Evolutionary conservation across 768 basidiomycete genomes (phyloP).

Genomic region (Rhodotorula graminis): DNA sequence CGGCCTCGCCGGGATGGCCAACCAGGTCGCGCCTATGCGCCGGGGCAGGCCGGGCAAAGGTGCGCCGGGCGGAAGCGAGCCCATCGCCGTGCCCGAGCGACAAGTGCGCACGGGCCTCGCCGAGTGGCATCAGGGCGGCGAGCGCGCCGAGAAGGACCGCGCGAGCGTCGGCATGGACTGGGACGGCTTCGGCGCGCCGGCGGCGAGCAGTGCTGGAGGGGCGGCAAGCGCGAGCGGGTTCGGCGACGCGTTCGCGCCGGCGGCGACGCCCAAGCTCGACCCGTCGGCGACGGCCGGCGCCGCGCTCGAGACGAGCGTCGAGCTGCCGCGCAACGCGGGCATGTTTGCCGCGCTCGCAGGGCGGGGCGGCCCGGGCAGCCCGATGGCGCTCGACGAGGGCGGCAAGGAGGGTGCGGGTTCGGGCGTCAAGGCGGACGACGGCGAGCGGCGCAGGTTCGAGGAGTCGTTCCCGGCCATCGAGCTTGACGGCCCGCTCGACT

Average conservation of each 20-base stretch:
- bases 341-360: constrained; percentile 29
- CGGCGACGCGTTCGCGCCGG: constrained; percentile 3
- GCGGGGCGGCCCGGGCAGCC: not conserved
- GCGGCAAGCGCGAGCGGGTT: constrained; percentile 1
- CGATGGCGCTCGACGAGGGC: not conserved
- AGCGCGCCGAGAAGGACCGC: not conserved
- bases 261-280: not conserved
- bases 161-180: not conserved
- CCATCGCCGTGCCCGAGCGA: not conserved
- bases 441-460: constrained; percentile 20
- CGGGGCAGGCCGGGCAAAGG: constrained; percentile 37
- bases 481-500: not conserved
- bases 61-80: not conserved
- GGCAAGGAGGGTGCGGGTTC: not conserved
- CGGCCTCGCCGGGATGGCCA: constrained; percentile 8
- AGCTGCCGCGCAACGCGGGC: constrained; percentile 17
- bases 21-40: constrained; percentile 39
- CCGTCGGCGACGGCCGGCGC: not conserved
- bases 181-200: constrained; percentile 1
- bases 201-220: not conserved
- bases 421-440: not conserved
- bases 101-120: constrained; percentile 16
- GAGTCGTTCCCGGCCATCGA: constrained; percentile 18
- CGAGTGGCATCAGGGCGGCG: not conserved
- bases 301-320: constrained; percentile 12